phyloP scores from a whole-genome alignment of 345 rosid species.

The Populus davidiana region DNA sequence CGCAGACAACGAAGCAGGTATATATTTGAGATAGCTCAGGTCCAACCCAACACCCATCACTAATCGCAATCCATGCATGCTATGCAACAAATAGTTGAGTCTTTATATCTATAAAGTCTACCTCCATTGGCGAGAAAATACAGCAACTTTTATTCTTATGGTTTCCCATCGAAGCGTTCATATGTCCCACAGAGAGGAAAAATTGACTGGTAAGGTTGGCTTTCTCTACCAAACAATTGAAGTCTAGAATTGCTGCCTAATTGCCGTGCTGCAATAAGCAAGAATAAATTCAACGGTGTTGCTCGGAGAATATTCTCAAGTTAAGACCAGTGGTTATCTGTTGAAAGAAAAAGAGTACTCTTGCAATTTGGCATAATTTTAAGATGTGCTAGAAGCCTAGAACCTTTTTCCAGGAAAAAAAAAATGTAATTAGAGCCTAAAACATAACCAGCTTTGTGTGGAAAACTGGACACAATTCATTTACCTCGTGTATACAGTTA shows the following conservation, averaged over 20 bases:
- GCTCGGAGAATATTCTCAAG: too few relatives aligned
- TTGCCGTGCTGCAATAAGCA: neutral
- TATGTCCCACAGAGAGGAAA: constrained; percentile 4
- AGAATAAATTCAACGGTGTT: neutral
- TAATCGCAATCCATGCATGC: constrained; percentile 19
- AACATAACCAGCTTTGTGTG: too few relatives aligned
- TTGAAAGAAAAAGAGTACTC: too few relatives aligned
- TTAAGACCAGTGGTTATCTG: too few relatives aligned
- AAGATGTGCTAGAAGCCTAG: too few relatives aligned
- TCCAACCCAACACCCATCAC: neutral
- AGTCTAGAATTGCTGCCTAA: too few relatives aligned
- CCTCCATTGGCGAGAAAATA: neutral
- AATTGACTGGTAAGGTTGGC: neutral
- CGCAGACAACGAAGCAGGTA: neutral
- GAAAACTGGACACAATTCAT: too few relatives aligned
- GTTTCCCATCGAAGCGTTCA: constrained; percentile 2
- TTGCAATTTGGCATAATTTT: too few relatives aligned
- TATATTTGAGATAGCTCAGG: neutral
- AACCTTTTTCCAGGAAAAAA: too few relatives aligned
- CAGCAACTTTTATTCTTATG: constrained; percentile 10
- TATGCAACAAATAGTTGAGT: neutral
- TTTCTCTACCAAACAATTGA: neutral
- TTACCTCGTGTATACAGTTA: too few relatives aligned
- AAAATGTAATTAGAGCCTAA: too few relatives aligned
- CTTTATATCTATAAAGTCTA: neutral